phyloP scores from a whole-genome alignment of 2,329 filamentous ascomycete species.

The Rhinocladiella similis region DNA sequence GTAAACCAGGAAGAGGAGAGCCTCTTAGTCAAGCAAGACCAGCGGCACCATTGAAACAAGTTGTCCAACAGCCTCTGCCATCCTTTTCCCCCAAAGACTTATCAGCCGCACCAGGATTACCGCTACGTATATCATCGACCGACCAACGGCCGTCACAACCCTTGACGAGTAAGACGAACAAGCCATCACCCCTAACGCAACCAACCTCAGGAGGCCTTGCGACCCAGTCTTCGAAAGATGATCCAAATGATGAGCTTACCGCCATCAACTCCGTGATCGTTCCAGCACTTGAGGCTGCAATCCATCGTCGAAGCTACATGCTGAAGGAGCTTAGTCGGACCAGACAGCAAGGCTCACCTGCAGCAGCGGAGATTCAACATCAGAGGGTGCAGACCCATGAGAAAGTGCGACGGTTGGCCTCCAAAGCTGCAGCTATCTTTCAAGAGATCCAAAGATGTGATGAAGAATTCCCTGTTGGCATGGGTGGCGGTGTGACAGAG shows the following conservation, averaged over 20 bases:
- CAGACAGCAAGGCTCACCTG: slow-evolving; percentile 29
- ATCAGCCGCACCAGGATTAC: slow-evolving; percentile 19
- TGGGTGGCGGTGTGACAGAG: slow-evolving; percentile 85
- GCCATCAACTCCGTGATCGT: slow-evolving; percentile 89
- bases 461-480: slow-evolving; percentile 81
- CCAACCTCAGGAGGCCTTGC: slow-evolving; percentile 33
- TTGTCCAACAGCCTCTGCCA: slow-evolving; percentile 33
- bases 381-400: slow-evolving; percentile 78
- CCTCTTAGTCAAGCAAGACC: slow-evolving; percentile 24
- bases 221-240: slow-evolving; percentile 30
- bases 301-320: slow-evolving; percentile 71
- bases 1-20: slow-evolving; percentile 28
- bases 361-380: slow-evolving; percentile 53
- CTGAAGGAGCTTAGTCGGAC: slow-evolving; percentile 46
- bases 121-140: slow-evolving; percentile 13
- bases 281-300: slow-evolving; percentile 85
- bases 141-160: slow-evolving; percentile 24
- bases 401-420: slow-evolving; percentile 75
- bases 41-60: slow-evolving; percentile 28
- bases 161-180: slow-evolving; percentile 15
- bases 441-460: slow-evolving; percentile 89
- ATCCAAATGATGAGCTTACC: slow-evolving; percentile 71
- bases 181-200: slow-evolving; percentile 6
- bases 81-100: slow-evolving; percentile 30
- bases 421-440: slow-evolving; percentile 79